Base-by-base conservation (phyloP, 106 monocot genomes). In the Chionographis japonica region DNA sequence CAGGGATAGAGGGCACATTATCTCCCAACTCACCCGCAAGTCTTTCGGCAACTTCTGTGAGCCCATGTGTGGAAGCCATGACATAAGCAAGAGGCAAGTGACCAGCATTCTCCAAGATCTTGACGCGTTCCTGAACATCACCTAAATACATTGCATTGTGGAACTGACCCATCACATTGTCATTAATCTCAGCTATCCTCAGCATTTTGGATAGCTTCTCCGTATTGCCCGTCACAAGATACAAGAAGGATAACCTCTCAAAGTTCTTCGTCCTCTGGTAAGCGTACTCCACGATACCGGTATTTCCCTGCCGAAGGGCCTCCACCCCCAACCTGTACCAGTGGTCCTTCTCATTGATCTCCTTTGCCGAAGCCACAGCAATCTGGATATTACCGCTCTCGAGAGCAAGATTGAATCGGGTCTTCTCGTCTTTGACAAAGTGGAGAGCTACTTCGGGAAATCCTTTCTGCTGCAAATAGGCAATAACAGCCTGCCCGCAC, bases 301-400 rank as follows among this genome's bases (percentile, higher is more conserved):
- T 73, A 37, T 75, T 77, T 62, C 77, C 81, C 41, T 76, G 77
- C 17, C 75, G 50, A 52, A 81, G 76, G 3, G 81, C 81, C 56
- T 75, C 76, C 15, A 81, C 72, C 38, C 75, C 75, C 54, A 76
- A 41, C 50, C 68, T 72, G 35, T 81, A 81, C 77, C 75, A 81
- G 57, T 75, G 41, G 63, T 77, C 81, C 12, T 81, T 77, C 42
- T 81, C 77, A 59, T 81, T 71, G 49, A 81, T 72, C 58, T 72
- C 81, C 63, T 72, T 76, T 12, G 81, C 75, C 50, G 72, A 72
- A 55, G 77, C 75, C 66, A 81, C 72, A 62, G 76, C 71, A 49
- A 81, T 72, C 60, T 76, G 81, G 59, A 81, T 77, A 54, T 87
- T 87, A 40, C 87, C 87, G 62, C 87, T 87, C 65, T 83, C 83